Percentiles rank a stretch among this genome's conserved stretches.
Evolutionary conservation across 1,284 basidiomycete genomes (phyloP).

Genomic region (Tilletia setariae): DNA sequence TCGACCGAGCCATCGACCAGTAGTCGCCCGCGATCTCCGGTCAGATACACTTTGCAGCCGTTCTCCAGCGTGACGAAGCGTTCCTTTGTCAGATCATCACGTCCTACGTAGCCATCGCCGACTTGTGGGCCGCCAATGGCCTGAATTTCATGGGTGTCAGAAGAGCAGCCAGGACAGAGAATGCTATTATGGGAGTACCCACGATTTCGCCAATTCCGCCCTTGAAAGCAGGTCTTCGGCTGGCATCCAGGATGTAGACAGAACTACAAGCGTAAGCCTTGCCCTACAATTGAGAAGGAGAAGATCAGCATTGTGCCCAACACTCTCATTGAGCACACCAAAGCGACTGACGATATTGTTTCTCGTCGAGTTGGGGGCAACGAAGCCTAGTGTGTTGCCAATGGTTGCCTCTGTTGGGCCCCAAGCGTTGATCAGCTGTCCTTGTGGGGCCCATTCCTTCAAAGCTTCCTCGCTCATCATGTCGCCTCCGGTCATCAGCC

Average conservation of each 20-base stretch:
- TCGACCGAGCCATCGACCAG: constrained; percentile 43
- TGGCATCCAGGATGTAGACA: constrained; percentile 18
- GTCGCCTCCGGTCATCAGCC: constrained; percentile 54
- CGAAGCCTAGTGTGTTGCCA: constrained; percentile 50
- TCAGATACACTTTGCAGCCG: constrained; percentile 47
- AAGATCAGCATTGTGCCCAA: constrained; percentile 25
- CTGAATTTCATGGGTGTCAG: constrained; percentile 6
- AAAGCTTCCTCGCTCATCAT: constrained; percentile 48
- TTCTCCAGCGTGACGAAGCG: constrained; percentile 38
- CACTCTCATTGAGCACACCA: background rate
- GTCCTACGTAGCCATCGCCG: constrained; percentile 47
- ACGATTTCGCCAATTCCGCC: constrained; percentile 46
- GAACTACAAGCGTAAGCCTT: constrained; percentile 21
- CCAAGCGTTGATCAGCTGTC: constrained; percentile 51
- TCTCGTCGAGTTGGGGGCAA: constrained; percentile 31
- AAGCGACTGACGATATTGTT: constrained; percentile 44
- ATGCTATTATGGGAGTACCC: background rate
- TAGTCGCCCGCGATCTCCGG: constrained; percentile 51
- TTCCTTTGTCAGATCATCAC: constrained; percentile 38
- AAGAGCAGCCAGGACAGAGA: background rate
- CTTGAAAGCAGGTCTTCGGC: constrained; percentile 19
- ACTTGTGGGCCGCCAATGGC: constrained; percentile 50
- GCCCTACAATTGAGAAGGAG: constrained; percentile 23
- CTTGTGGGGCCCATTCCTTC: constrained; percentile 39
- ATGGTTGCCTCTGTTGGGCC: constrained; percentile 53